Base-by-base conservation (phyloP, 257 asterid genomes). In the Coffea eugenioides region DNA sequence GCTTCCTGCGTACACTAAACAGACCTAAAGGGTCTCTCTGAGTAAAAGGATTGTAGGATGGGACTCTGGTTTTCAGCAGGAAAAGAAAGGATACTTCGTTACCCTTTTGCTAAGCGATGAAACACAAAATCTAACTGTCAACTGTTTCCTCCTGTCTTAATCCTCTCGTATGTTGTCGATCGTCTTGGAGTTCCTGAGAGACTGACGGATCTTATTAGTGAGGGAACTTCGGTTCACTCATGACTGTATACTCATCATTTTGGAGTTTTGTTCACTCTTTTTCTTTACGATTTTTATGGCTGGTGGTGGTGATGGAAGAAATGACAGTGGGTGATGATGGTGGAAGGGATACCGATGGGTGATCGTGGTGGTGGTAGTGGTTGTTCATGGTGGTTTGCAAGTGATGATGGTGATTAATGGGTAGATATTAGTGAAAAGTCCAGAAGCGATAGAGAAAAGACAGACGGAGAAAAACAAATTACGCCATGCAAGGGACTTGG, bases 1-100 rank as follows among this genome's bases (percentile, higher is more conserved):
- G 71, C 81, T 83, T 75, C 79, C 65, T 70, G 65, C 62, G 65
- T 27, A 54, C 83, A 75, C 81, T 31, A 72, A 79, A 83, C 70
- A 68, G 71, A 71, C 51, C 69, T 70, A 62, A 75, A 74, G 43
- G 56, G 62, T n/a, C 41, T 54, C 70, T 43, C 27, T 46, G 67
- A 45, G 69, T n/a, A 21, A n/a, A 68, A 34, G 41, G 49, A 65
- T 61, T 61, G 14, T 61, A 8, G 31, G 65, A 46, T 36, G 16
- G 43, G 73, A 36, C 25, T 68, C 41, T 15, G 61, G n/a, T 56
- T 80, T 68, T 51, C 52, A 36, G 72, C 54, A 45, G 69, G 73
- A 54, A 54, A 67, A 74, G 45, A 80, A 34, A 7, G 43, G 64
- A 15, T 39, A 56, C 80, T 80, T 74, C 64, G 34, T 9, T 74